Evolutionary conservation across 2,329 filamentous ascomycete species (phyloP).

Genomic region (Ophiostoma ips): DNA sequence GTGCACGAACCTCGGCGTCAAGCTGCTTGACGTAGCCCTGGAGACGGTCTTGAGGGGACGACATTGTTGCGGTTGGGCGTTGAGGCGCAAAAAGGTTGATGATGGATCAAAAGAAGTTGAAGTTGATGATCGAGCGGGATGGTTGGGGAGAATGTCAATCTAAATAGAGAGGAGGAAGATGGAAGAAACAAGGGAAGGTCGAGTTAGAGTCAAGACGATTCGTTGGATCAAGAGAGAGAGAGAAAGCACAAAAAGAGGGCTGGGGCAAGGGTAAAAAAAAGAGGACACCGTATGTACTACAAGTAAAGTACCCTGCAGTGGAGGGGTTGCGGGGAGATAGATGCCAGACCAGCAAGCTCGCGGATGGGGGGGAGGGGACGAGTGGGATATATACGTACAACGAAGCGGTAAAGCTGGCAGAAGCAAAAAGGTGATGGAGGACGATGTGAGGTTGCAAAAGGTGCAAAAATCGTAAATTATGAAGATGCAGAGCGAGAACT

Average conservation of each 20-base stretch:
- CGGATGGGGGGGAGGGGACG: neutral
- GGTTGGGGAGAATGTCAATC: neutral
- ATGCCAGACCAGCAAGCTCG: neutral
- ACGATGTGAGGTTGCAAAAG: too few relatives aligned
- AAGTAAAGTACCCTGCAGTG: neutral
- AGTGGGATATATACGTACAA: neutral
- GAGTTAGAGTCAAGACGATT: neutral
- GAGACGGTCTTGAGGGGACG: slow-evolving; percentile 59
- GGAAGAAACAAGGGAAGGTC: too few relatives aligned
- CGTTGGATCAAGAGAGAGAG: neutral
- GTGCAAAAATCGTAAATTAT: neutral
- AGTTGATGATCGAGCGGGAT: neutral
- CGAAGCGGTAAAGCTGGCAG: too few relatives aligned
- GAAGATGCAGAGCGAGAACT: neutral
- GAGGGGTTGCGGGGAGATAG: neutral
- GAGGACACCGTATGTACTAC: slow-evolving; percentile 9
- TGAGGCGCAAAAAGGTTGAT: neutral
- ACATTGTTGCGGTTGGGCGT: slow-evolving; percentile 39
- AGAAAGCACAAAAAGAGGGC: neutral
- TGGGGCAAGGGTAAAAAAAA: slow-evolving; percentile 2
- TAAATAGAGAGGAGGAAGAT: neutral
- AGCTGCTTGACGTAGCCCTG: slow-evolving; percentile 66
- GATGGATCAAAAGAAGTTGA: neutral
- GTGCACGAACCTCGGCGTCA: slow-evolving; percentile 60
- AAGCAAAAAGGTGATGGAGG: too few relatives aligned